Evolutionary conservation across 2,329 filamentous ascomycete species (phyloP), one percentile per base, ranked within the genome.

Genomic region (Aotearoamyces nothofagi): DNA sequence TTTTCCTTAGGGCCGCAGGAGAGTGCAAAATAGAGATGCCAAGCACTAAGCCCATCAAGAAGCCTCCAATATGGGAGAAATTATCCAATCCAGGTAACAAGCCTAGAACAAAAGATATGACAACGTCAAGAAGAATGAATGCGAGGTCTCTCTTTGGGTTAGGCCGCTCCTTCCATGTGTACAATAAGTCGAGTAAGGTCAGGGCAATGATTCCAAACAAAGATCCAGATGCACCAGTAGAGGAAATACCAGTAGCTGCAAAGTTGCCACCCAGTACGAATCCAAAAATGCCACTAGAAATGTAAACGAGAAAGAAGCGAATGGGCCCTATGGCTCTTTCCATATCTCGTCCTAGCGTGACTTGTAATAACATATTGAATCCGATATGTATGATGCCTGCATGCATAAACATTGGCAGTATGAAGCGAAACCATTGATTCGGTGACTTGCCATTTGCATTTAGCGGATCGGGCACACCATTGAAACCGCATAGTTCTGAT

Each of bases 391-490:
- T 77, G 32, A 98, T 57, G 9, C 90, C 90, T 2, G 83, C 84
- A 46, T 98, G 90, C 44, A 98, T 61, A 57, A 98, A 98, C 36
- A 98, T 94, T 22, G 90, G 87, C 2, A 78, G 60, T 47, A 98
- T 94, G 58, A 98, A 96, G 35, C 90, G 79, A 56, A 70, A 98
- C 90, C 90, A 98, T 52, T 98, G 90, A 49, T 96, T 75, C 1
- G 90, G 90, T 35, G 7, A 7, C n/a, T 7, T n/a, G n/a, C 19
- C 19, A 7, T 38, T 56, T 43, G 67, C 60, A 31, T 58, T 41
- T 15, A 51, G 47, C 6, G 80, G 78, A 38, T 84, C 69, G 1
- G 73, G 75, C 5, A 84, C 74, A 34, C 78, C 78, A 33, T 64
- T 64, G 45, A 94, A 90, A 15, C 86, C 86, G 52, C 90, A 98